Evolutionary conservation across 208 protist species (phyloP).

Genomic region (Novymonas esmeraldas): DNA sequence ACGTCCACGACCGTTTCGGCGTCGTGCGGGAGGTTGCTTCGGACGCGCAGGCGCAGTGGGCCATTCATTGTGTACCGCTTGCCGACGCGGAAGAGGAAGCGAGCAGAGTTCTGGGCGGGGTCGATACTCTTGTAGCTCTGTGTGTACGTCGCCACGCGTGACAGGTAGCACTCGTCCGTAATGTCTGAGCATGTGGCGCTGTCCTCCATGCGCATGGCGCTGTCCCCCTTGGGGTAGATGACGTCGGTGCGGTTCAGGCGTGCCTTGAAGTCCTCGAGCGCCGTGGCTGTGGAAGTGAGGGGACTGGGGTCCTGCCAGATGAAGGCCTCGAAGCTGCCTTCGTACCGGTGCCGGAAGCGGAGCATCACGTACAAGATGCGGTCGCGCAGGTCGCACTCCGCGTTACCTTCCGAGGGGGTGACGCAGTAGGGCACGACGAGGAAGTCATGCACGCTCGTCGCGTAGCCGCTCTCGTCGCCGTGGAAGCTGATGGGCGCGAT

Average conservation of each 20-base stretch:
- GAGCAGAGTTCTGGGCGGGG: conserved; percentile 17
- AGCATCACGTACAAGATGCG: conserved; percentile 28
- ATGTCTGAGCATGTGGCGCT: conserved; percentile 27
- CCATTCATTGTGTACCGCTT: conserved; percentile 28
- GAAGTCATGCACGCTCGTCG: conserved; percentile 8
- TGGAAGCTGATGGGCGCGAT: conserved; percentile 15
- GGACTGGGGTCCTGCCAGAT: conserved; percentile 31
- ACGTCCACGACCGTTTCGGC: conserved; percentile 23
- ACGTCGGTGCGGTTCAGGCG: conserved; percentile 23
- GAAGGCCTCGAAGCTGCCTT: conserved; percentile 19
- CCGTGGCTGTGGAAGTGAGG: conserved; percentile 9
- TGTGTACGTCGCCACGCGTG: conserved; percentile 25
- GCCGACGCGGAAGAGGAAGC: conserved; percentile 29
- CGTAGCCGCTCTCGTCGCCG: conserved; percentile 3
- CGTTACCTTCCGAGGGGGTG: neutral
- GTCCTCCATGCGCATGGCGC: conserved; percentile 29
- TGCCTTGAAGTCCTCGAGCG: conserved; percentile 20
- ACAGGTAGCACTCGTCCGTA: conserved; percentile 33
- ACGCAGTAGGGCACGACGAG: conserved; percentile 27
- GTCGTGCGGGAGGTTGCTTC: conserved; percentile 28
- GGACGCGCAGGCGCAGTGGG: conserved; percentile 18
- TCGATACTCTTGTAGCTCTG: conserved; percentile 32
- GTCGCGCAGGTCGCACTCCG: conserved; percentile 11
- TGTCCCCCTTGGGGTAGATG: conserved; percentile 7
- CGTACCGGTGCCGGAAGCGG: conserved; percentile 29